Percentiles rank a stretch among this genome's conserved stretches.
These are phyloP conservation scores for Alternaria sp. DNA, from an alignment of 2,329 filamentous ascomycete genomes.

Conservation along the genomic window DNA sequence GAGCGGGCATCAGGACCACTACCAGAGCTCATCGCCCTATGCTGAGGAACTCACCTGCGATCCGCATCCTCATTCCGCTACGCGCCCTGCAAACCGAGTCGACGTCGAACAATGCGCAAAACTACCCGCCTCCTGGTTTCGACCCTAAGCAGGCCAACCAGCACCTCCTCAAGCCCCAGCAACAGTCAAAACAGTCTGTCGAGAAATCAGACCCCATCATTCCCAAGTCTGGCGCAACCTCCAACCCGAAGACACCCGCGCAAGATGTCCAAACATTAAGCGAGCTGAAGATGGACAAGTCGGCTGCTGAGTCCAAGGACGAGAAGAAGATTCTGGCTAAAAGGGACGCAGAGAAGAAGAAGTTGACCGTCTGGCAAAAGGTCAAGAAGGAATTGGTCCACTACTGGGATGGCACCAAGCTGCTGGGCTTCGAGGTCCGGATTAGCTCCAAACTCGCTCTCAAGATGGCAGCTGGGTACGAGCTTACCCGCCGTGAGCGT, in stretches of 20 bases:
- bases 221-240: conserved; percentile 50
- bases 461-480: conserved; percentile 98
- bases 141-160: conserved; percentile 90
- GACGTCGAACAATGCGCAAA: conserved; percentile 55
- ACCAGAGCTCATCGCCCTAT: conserved; percentile 51
- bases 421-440: conserved; percentile 87
- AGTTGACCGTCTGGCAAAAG: conserved; percentile 87
- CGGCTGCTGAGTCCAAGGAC: conserved; percentile 53
- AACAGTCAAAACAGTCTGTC: conserved; percentile 28
- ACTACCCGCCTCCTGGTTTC: conserved; percentile 85
- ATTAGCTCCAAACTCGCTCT: conserved; percentile 90
- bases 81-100: conserved; percentile 65
- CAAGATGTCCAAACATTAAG: conserved; percentile 60
- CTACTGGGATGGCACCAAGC: conserved; percentile 98
- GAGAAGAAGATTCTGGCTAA: conserved; percentile 66
- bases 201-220: conserved; percentile 44
- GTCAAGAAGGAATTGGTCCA: conserved; percentile 93
- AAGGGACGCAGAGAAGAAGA: conserved; percentile 74
- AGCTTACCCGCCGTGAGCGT: conserved; percentile 91
- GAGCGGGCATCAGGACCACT: conserved; percentile 52
- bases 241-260: conserved; percentile 55
- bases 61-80: conserved; percentile 64
- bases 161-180: conserved; percentile 64
- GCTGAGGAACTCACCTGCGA: conserved; percentile 60
- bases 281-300: conserved; percentile 69